Evolutionary conservation across 2,329 filamentous ascomycete genomes (phyloP).

Genomic region (Elsinoe australis): DNA sequence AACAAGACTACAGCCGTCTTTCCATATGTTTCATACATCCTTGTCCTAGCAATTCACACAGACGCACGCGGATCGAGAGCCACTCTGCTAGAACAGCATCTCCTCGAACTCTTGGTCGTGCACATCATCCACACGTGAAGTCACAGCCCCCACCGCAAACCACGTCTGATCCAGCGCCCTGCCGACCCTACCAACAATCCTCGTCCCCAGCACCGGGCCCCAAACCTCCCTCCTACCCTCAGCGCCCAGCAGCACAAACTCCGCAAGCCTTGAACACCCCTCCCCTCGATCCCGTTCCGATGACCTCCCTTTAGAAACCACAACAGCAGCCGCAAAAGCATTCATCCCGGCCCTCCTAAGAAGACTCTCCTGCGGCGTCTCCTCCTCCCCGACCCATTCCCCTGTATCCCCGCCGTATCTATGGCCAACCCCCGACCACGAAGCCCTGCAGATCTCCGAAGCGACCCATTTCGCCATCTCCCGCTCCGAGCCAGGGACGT

Average conservation of each 20-base stretch:
- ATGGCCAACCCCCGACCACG: conserved; percentile 25
- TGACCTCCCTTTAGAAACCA: conserved; percentile 43
- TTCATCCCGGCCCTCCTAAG: conserved; percentile 61
- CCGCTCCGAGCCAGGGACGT: conserved; percentile 38
- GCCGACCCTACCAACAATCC: conserved; percentile 47
- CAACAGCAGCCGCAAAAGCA: conserved; percentile 60
- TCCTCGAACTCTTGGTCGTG: not conserved
- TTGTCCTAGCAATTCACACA: too few species aligned
- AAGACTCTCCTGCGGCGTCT: conserved; percentile 61
- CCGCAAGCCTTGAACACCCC: conserved; percentile 40
- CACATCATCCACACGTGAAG: not conserved
- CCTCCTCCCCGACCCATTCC: conserved; percentile 35
- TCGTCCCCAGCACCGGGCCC: conserved; percentile 47
- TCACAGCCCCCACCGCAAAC: conserved; percentile 23
- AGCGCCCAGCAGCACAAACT: conserved; percentile 51
- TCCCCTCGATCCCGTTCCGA: conserved; percentile 18
- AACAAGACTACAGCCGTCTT: too few species aligned
- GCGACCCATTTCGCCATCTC: conserved; percentile 33
- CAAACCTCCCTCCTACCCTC: conserved; percentile 47
- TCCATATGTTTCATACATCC: too few species aligned
- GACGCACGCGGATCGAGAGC: not conserved
- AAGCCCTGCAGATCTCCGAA: conserved; percentile 35
- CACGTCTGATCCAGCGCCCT: conserved; percentile 46
- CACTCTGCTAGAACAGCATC: conserved; percentile 6
- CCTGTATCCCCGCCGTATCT: conserved; percentile 23